Base-by-base conservation (phyloP, 2,329 filamentous ascomycete genomes). In the Pseudocercospora eumusae region DNA sequence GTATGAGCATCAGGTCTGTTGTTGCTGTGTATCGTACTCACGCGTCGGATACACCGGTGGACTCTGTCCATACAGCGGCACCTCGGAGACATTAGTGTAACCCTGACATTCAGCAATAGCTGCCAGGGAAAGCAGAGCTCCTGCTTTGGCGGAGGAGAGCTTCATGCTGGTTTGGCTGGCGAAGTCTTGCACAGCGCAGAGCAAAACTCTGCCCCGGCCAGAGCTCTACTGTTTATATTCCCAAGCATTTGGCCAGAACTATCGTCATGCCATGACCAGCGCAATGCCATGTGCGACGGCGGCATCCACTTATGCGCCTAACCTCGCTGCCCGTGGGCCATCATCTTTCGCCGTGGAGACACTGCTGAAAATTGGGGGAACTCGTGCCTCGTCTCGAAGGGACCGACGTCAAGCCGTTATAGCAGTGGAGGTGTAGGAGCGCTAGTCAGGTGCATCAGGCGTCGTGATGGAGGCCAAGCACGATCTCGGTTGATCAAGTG, bases 41-140 rank as follows among this genome's bases (percentile, higher is more conserved):
- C 70, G 71, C 15, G 68, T 66, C 21, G 71, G 70, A 49, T 72
- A 73, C 18, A 72, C 67, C 9, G 70, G 69, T 50, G 71, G 70
- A 52, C 63, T 64, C 40, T 60, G 59, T 20, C 65, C 67, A 47
- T 66, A 69, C 2, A 65, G 49, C 7, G 62, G 62, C 9, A 63
- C 61, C 20, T 67, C 65, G 7, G 65, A 67, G 7, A 60, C 65
- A 60, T 69, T 64, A 2, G 65, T 66, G 50, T 66, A 66, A 44
- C 25, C 47, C 31, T 62, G 49, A 15, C 61, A 63, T 10, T 59
- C 57, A 27, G 57, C 59, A n/a, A 45, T 49, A 5, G 56, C 47
- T 31, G 56, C 60, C 20, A 60, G 18, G 11, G 62, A 63, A 53
- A 67, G 65, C 58, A 68, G 40, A 57, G 61, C 60, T 56, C 62